These are phyloP conservation scores for Haplosporangium sp. DNA, from an alignment of 371 early-diverging fungal genomes.

Conservation along the genomic window DNA sequence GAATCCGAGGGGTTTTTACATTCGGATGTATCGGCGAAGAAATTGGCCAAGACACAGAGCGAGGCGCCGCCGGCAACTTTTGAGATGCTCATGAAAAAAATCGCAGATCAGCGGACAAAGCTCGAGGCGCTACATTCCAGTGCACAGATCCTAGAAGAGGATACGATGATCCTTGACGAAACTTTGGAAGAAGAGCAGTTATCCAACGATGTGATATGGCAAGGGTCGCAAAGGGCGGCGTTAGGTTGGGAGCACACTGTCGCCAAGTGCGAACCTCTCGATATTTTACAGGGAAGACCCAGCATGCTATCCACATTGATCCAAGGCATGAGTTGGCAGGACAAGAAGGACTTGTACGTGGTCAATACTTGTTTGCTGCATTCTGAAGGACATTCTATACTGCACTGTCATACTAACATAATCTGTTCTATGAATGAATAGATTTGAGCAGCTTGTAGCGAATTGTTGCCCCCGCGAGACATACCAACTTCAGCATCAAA, in stretches of 20 bases:
- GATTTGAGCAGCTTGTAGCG: slow-evolving; percentile 26
- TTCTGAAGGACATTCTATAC: not conserved
- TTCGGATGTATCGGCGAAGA: too few species aligned
- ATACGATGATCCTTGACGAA: slow-evolving; percentile 14
- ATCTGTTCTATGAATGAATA: not conserved
- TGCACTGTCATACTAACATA: not conserved
- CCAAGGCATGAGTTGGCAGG: slow-evolving; percentile 30
- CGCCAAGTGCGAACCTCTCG: slow-evolving; percentile 31
- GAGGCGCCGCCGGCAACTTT: not conserved
- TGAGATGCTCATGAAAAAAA: slow-evolving; percentile 24
- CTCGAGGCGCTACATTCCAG: slow-evolving; percentile 15
- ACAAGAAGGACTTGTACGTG: slow-evolving; percentile 42
- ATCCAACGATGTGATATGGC: slow-evolving; percentile 4
- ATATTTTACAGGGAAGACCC: slow-evolving; percentile 25
- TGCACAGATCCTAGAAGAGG: slow-evolving; percentile 13
- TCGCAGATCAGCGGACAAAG: slow-evolving; percentile 25
- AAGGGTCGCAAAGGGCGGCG: slow-evolving; percentile 13
- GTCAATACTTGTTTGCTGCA: not conserved
- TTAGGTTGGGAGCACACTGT: slow-evolving; percentile 31
- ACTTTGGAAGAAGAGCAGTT: slow-evolving; percentile 20
- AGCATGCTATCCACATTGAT: slow-evolving; percentile 20
- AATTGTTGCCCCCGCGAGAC: slow-evolving; percentile 27
- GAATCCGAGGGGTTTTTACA: too few species aligned
- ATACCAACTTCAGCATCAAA: slow-evolving; percentile 29
- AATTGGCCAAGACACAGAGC: too few species aligned